These are phyloP conservation scores for Kluyveromyces wickerhamii DNA, from an alignment of 805 yeast genomes.

Conservation along the genomic window DNA sequence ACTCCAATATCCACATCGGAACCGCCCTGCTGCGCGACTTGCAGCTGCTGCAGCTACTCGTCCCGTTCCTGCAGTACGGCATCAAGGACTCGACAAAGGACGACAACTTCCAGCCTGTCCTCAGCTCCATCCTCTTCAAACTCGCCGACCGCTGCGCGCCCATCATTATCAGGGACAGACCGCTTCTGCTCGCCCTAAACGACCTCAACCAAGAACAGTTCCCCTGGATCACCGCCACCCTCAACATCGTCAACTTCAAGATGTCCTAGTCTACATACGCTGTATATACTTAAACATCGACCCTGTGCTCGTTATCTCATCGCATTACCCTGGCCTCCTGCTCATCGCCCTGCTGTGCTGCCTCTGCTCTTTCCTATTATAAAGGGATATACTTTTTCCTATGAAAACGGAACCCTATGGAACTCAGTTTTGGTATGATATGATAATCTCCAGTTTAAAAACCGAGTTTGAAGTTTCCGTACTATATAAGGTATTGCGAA, in stretches of 20 bases:
- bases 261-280: conserved; percentile 2
- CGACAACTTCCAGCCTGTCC: conserved; percentile 1
- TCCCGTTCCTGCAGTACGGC: conserved; percentile 4
- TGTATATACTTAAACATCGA: too few species aligned
- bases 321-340: too few species aligned
- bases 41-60: not conserved
- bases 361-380: too few species aligned
- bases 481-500: too few species aligned
- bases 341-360: too few species aligned
- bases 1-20: not conserved
- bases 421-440: too few species aligned
- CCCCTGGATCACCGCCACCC: conserved; percentile 4
- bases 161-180: not conserved
- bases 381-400: too few species aligned
- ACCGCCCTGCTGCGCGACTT: not conserved
- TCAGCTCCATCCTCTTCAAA: not conserved
- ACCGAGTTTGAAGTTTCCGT: too few species aligned
- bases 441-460: too few species aligned
- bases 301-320: too few species aligned
- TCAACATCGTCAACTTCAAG: not conserved
- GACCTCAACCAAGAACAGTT: not conserved
- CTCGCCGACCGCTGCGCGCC: conserved; percentile 1
- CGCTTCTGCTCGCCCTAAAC: not conserved
- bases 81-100: conserved; percentile 3
- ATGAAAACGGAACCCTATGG: too few species aligned